Evolutionary conservation across 305 asterid species (phyloP), one percentile per base, ranked within the genome.

Genomic region (Euphrasia arctica): DNA sequence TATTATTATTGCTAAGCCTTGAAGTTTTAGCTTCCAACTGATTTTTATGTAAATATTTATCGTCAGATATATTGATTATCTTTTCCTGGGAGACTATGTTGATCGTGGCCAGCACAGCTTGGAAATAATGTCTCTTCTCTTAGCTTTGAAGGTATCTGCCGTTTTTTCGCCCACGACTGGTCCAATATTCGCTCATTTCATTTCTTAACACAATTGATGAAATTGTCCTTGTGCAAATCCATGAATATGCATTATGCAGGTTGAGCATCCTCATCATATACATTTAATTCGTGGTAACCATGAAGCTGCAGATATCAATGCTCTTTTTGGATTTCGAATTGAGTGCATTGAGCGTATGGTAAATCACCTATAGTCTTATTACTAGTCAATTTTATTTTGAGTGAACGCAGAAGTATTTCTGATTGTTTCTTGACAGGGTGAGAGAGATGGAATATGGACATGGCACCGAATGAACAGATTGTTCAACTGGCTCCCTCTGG

Each of bases 231-330:
- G 3, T 70, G 55, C 70, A 42, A 55, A 61, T 62, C 52, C 67
- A 52, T 64, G 52, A 49, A 56, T 70, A 31, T 69, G 71, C 72
- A 49, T 51, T 70, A 27, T 69, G 69, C 72, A 83, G 90, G 85
- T 84, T 68, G 98, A 95, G 78, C 82, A 95, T 84, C 84, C 97
- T 61, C 80, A 72, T 69, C 96, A 89, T 82, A 74, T 95, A 61
- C 99, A 95, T 78, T 77, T 95, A 66, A 95, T 95, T 78, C 98
- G 97, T 60, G 99, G 99, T 51, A 93, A 93, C 79, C 99, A 93
- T 82, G 99, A 93, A 85, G 99, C 99, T 75, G 96, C 99, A 54
- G 99, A 93, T 86, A 90, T 93, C 72, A 93, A 93, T 86, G 99
- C 99, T 34, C 95, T 90, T 71, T 93, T 93, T 75, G 99, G 99